Evolutionary conservation across 768 basidiomycete species (phyloP), one percentile per base, ranked within the genome.

Genomic region (Phlebiopsis gigantea): DNA sequence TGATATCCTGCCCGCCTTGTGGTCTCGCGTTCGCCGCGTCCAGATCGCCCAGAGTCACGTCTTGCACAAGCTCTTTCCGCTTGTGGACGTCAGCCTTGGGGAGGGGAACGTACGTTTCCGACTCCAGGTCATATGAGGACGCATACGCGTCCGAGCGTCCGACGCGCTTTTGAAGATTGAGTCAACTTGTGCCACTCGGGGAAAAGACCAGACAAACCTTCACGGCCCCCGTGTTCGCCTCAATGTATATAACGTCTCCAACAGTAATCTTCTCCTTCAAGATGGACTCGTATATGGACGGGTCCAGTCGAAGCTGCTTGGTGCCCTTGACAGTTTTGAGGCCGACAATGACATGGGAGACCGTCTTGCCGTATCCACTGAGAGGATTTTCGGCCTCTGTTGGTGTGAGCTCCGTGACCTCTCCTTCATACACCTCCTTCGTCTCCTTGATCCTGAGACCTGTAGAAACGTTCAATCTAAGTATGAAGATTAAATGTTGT

Each of bases 371-470:
- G 70, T 98, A 98, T 42, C 96, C 95, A 53, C 90, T 93, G 45
- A 98, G 79, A 25, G 97, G 97, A 72, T 98, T 98, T 71, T 98
- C 96, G 14, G 96, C 82, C 74, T 98, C 97, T 21, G 92, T 84
- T 2, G 97, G 97, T 3, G 96, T 97, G 58, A 98, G 75, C 67
- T 98, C 96, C 8, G 96, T 98, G 17, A 99, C 90, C 73, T 99
- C 96, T 58, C 97, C 96, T 71, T 98, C 96, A 71, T 95, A 98
- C 6, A 98, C 94, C 67, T 97, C 93, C 69, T 99, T 98, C 5
- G 95, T 98, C 73, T 98, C 97, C 72, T 98, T 98, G 78, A 98
- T 97, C 69, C 96, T 85, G 34, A 98, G 80, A 46, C 96, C 95
- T 95, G 68, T 12, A 43, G 21, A 47, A 39, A 19, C 17, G 19